Evolutionary conservation across 2,329 filamentous ascomycete species (phyloP).

Genomic region (Acrocalymma vagum): DNA sequence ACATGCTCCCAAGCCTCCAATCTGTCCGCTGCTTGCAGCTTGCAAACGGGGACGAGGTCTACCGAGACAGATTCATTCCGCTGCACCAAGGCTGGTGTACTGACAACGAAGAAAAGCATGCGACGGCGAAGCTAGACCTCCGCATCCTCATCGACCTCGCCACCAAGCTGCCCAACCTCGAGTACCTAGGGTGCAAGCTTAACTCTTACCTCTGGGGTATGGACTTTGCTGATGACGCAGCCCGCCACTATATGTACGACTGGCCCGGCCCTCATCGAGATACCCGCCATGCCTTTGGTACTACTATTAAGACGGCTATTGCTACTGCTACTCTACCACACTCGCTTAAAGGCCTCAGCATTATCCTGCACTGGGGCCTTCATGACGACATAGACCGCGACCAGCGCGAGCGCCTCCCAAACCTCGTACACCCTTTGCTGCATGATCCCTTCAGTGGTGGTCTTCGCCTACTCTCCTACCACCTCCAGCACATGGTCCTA

Average conservation of each 20-base stretch:
- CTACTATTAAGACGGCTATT: no score
- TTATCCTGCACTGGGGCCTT: no score
- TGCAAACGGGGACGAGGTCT: no score
- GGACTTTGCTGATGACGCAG: neutral
- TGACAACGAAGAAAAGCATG: no score
- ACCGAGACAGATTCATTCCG: neutral
- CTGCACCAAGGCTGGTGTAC: no score
- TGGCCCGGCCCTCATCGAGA: conserved; percentile 16
- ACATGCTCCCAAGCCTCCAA: conserved; percentile 1
- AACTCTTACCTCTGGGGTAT: conserved; percentile 5
- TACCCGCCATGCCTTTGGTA: conserved; percentile 14
- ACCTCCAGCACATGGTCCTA: conserved; percentile 6
- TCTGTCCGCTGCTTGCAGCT: conserved; percentile 6
- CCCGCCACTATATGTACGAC: conserved; percentile 3
- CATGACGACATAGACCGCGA: conserved; percentile 1
- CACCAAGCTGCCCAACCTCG: conserved; percentile 7
- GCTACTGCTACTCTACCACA: no score
- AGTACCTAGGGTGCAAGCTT: conserved; percentile 4
- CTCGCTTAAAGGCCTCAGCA: no score
- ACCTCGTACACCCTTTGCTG: conserved; percentile 6
- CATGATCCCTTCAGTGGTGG: conserved; percentile 19
- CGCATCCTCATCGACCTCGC: conserved; percentile 15
- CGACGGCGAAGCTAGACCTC: conserved; percentile 7
- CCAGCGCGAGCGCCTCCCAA: conserved; percentile 1
- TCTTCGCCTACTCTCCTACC: conserved; percentile 16